Base-by-base conservation (phyloP, 2,329 filamentous ascomycete species). In the Fusarium ramigenum region DNA sequence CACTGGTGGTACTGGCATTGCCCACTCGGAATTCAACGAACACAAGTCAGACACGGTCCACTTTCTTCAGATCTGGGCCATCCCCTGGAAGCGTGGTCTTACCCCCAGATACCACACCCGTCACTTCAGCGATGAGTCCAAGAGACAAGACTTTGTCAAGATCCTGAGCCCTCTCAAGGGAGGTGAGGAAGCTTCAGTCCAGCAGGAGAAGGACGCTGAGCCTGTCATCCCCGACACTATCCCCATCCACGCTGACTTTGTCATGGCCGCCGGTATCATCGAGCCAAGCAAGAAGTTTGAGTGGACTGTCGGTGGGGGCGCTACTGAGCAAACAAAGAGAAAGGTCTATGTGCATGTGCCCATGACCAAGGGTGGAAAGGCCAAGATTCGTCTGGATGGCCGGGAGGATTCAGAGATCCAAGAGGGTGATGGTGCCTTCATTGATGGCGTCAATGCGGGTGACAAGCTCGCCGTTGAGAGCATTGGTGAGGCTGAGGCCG, bases 11-110 rank as follows among this genome's bases (percentile, higher is more conserved):
- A 94, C 90, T 9, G 91, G 91, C 77, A 89, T 97, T 77, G 89
- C 93, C 4, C 94, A 97, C 82, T 93, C 90, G 12, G 94, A 97
- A 83, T 90, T 92, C 83, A 96, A 96, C 82, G 91, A 96, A 82
- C 91, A 94, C 80, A 80, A 84, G 60, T 83, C 87, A 19, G 89
- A 93, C 49, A 90, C 92, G 30, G 92, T 94, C 18, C 94, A 97
- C 80, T 97, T 97, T 79, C 84, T 97, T 39, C 94, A 97, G 82
- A 97, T 97, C 77, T 97, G 94, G 94, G 93, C 92, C 2, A 85
- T 93, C 56, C 94, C 94, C 0, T 95, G 94, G 88, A 91, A 90
- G 80, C 84, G 87, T 28, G 92, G 93, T 1, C 85, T 97, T 53
- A 86, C 87, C 52, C 94, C 94, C 4, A 87, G 88, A 43, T 97